Conservation (phyloP, 2,329 filamentous ascomycete genomes). For the Clarireedia monteithiana region DNA sequence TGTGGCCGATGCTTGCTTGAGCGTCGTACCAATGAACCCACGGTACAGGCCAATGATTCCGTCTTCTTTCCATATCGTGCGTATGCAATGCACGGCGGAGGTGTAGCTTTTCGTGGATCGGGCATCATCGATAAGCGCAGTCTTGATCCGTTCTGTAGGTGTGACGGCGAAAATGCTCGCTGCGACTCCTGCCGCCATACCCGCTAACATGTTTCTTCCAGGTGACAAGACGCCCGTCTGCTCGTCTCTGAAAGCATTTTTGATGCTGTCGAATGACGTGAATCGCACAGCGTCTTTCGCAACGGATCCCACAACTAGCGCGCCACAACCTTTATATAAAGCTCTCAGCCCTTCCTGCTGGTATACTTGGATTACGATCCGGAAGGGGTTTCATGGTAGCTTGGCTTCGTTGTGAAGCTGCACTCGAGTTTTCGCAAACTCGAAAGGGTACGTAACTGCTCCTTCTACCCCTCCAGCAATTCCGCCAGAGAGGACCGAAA, state of each 20-base stretch:
- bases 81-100: conserved; percentile 29
- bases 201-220: conserved; percentile 49
- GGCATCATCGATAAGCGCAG: conserved; percentile 40
- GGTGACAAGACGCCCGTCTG: conserved; percentile 50
- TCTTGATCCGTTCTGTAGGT: conserved; percentile 62
- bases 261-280: conserved; percentile 58
- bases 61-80: conserved; percentile 32
- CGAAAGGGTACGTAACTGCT: conserved; percentile 45
- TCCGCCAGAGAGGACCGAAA: conserved; percentile 22
- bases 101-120: conserved; percentile 21
- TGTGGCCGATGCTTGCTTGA: conserved; percentile 42
- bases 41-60: conserved; percentile 37
- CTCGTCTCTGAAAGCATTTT: conserved; percentile 50
- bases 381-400: conserved; percentile 48
- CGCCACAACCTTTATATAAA: conserved; percentile 33
- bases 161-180: conserved; percentile 59
- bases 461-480: conserved; percentile 19
- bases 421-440: conserved; percentile 59
- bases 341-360: conserved; percentile 47
- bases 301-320: conserved; percentile 29
- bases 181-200: conserved; percentile 55
- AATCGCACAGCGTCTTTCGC: conserved; percentile 61
- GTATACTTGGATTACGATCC: conserved; percentile 46
- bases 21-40: conserved; percentile 37
- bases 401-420: conserved; percentile 40